A percentile compares a stretch with the other conserved stretches of the same genome.
Conservation (phyloP, 352 stramenopile species). For the Pythium aristosporum region DNA sequence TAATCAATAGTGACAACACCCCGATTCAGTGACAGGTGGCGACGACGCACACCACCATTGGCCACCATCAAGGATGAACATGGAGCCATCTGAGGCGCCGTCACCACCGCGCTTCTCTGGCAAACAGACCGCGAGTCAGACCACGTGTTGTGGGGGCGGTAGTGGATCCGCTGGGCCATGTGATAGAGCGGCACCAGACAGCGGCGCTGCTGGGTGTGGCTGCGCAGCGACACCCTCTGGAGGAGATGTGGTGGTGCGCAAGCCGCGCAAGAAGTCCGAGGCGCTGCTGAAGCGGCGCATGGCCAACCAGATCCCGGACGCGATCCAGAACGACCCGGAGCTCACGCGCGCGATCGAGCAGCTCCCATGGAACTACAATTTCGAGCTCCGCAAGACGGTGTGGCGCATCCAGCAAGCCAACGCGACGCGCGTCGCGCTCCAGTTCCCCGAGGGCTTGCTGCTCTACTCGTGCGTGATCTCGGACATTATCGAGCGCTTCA, state of each 20-base stretch:
- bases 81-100: slow-evolving; percentile 24
- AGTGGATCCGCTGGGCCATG: neutral
- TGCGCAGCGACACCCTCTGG: slow-evolving; percentile 6
- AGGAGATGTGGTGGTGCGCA: slow-evolving; percentile 30
- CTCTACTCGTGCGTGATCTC: slow-evolving; percentile 98
- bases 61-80: slow-evolving; percentile 4
- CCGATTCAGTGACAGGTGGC: neutral
- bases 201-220: slow-evolving; percentile 6
- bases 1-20: neutral
- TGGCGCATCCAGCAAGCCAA: slow-evolving; percentile 91
- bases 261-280: slow-evolving; percentile 60
- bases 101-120: slow-evolving; percentile 63
- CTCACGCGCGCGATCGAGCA: slow-evolving; percentile 92
- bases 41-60: neutral
- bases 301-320: slow-evolving; percentile 88
- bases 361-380: slow-evolving; percentile 98
- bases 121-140: slow-evolving; percentile 34
- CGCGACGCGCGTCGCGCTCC: slow-evolving; percentile 93
- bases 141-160: slow-evolving; percentile 4
- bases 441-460: slow-evolving; percentile 98
- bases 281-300: slow-evolving; percentile 64
- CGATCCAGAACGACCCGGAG: slow-evolving; percentile 87
- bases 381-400: slow-evolving; percentile 98
- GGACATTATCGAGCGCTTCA: slow-evolving; percentile 98
- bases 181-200: neutral